These are phyloP conservation scores for Tremella fuciformis DNA, from an alignment of 768 basidiomycete species.

Conservation along the genomic window DNA sequence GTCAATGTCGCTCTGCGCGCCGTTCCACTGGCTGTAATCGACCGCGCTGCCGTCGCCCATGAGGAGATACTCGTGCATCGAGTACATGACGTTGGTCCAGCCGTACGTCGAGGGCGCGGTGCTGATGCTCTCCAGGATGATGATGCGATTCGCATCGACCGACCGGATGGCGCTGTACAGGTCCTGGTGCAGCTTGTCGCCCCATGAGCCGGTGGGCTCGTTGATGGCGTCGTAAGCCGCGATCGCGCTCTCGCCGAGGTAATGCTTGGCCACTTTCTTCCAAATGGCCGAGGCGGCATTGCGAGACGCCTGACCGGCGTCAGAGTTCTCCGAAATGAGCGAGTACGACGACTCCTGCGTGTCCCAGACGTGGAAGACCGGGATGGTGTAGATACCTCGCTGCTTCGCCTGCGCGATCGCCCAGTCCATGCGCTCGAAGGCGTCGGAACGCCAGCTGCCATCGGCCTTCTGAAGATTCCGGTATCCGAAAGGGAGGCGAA, in stretches of 20 bases:
- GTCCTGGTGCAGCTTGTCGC: constrained; percentile 39
- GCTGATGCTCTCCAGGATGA: constrained; percentile 39
- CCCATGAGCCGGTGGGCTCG: constrained; percentile 39
- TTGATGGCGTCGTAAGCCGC: constrained; percentile 43
- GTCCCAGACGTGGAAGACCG: constrained; percentile 46
- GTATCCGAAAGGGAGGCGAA: constrained; percentile 38
- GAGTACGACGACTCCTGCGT: constrained; percentile 36
- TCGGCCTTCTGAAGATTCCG: constrained; percentile 32
- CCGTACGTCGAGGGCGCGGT: constrained; percentile 35
- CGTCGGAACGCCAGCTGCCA: constrained; percentile 32
- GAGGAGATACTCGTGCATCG: constrained; percentile 44
- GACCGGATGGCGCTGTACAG: constrained; percentile 40
- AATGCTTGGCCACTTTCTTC: constrained; percentile 38
- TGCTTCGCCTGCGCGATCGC: constrained; percentile 40
- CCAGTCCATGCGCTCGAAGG: constrained; percentile 39
- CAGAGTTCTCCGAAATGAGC: constrained; percentile 35
- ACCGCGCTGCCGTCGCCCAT: constrained; percentile 30
- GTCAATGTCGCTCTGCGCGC: constrained; percentile 18
- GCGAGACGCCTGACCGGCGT: constrained; percentile 26
- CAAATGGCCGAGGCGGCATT: constrained; percentile 33
- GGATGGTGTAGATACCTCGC: constrained; percentile 37
- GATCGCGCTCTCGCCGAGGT: constrained; percentile 38
- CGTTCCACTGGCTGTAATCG: constrained; percentile 28
- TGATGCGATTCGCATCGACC: constrained; percentile 39
- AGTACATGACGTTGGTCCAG: constrained; percentile 48